Evolutionary conservation across 495 filamentous ascomycete species (phyloP).

Genomic region (Trichoderma erinaceum): DNA sequence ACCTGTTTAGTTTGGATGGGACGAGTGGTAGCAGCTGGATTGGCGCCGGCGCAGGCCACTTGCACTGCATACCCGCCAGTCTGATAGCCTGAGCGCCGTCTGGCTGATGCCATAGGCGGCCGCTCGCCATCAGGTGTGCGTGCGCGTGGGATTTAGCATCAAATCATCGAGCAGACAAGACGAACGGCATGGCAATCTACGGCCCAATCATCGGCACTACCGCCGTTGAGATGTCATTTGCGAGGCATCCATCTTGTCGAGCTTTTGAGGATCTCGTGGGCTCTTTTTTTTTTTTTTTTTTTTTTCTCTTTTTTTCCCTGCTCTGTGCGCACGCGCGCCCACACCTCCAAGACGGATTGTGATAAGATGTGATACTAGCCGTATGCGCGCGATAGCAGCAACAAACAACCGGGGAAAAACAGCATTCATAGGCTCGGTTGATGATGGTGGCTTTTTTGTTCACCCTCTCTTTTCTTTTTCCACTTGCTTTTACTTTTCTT

Average conservation of each 20-base stretch:
- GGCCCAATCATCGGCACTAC: neutral
- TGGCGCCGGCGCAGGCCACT: slow-evolving; percentile 1
- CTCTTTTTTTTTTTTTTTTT: neutral
- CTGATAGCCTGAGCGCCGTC: neutral
- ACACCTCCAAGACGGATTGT: too few species aligned
- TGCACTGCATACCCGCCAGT: neutral
- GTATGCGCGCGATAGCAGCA: slow-evolving; percentile 5
- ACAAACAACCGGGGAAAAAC: neutral
- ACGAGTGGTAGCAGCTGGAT: neutral
- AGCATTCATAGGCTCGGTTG: too few species aligned
- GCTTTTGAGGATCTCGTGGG: neutral
- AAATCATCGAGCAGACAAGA: neutral
- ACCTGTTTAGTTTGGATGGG: neutral
- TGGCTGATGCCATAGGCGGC: neutral
- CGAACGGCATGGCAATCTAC: neutral
- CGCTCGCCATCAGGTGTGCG: neutral
- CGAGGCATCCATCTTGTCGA: slow-evolving; percentile 10
- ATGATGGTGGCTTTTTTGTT: too few species aligned
- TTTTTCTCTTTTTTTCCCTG: neutral
- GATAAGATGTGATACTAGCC: too few species aligned
- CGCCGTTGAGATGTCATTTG: slow-evolving; percentile 2
- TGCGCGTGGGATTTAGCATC: neutral
- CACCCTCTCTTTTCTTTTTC: too few species aligned
- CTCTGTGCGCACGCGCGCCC: too few species aligned
- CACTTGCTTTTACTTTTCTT: neutral